Base-by-base conservation (phyloP, 306 rosid genomes). In the Cicer yamashitae region DNA sequence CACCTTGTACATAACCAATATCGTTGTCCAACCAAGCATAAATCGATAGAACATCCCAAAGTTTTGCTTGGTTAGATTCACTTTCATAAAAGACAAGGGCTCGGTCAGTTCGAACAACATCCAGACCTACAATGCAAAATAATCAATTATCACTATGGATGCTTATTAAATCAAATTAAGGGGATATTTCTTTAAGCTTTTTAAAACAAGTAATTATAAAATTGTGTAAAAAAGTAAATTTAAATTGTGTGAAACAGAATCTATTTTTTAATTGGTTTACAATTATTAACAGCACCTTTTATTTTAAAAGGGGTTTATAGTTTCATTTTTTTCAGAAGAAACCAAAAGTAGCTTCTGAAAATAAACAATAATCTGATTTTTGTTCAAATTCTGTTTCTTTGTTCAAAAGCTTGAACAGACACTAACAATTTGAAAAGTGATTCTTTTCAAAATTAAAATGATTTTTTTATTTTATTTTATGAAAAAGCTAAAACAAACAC, bases 1-100 rank as follows among this genome's bases (percentile, higher is more conserved):
- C 84, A 88, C 98, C 98, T 90, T 91, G 98, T 75, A 94, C 90
- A 78, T 94, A 91, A 82, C 98, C 94, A 79, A 91, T 88, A 77
- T 91, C 98, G 11, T 82, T 81, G 71, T 94, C 96, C 81, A 91
- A 40, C 96, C 96, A 91, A 71, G 97, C 92, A 94, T 90, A 94
- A 75, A 94, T 77, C 11, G 98, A 59, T 58, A 94, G 93, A 76
- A 94, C 74, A 77, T 91, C 94, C 93, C 94, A 94, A 75, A 94
- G 97, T 79, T 90, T 91, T 65, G 98, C 90, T 76, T 86, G 98
- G 85, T 94, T 87, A 67, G n/a, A 82, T 85, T 88, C 91, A 75
- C 76, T 86, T 82, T 94, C 97, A 67, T 94, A 94, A 76, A 88
- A 94, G 83, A 73, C 90, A 60, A 94, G 96, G 45, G 93, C 57